These are phyloP conservation scores for Acacia crassicarpa DNA, from an alignment of 306 rosid genomes.

Conservation along the genomic window DNA sequence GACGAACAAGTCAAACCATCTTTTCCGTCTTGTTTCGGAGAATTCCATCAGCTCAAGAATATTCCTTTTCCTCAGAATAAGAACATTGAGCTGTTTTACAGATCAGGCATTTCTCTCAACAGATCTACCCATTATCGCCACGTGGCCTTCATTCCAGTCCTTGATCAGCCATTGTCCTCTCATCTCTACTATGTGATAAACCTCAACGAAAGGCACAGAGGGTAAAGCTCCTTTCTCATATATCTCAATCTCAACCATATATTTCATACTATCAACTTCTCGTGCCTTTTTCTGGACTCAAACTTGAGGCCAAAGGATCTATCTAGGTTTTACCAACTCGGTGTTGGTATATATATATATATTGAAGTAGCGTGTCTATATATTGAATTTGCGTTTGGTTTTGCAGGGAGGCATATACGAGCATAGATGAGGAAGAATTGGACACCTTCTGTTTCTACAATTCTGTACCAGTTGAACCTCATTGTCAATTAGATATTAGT, in stretches of 20 bases:
- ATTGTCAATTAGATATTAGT: slow-evolving; percentile 37
- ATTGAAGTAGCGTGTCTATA: background rate
- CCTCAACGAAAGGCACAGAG: slow-evolving; percentile 55
- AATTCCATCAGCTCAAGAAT: slow-evolving; percentile 33
- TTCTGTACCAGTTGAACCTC: slow-evolving; percentile 29
- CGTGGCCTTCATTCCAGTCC: slow-evolving; percentile 69
- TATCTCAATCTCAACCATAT: background rate
- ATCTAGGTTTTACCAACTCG: too few relatives aligned
- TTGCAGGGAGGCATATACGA: slow-evolving; percentile 51
- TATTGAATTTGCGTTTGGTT: slow-evolving; percentile 10
- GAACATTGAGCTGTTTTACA: slow-evolving; percentile 52
- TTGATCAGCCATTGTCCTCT: slow-evolving; percentile 62
- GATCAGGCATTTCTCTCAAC: slow-evolving; percentile 47
- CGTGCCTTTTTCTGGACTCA: too few relatives aligned
- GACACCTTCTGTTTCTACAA: slow-evolving; percentile 46
- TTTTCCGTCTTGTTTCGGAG: slow-evolving; percentile 40
- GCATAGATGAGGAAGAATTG: slow-evolving; percentile 45
- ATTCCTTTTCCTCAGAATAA: slow-evolving; percentile 76
- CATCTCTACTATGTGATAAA: slow-evolving; percentile 63
- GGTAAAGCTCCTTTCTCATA: slow-evolving; percentile 48
- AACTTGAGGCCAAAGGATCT: too few relatives aligned
- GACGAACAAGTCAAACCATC: slow-evolving; percentile 47
- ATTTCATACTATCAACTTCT: too few relatives aligned
- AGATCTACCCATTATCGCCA: slow-evolving; percentile 43
- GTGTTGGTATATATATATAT: too few relatives aligned